Base-by-base conservation (phyloP, 2,329 filamentous ascomycete species). In the Penicillium crustosum region DNA sequence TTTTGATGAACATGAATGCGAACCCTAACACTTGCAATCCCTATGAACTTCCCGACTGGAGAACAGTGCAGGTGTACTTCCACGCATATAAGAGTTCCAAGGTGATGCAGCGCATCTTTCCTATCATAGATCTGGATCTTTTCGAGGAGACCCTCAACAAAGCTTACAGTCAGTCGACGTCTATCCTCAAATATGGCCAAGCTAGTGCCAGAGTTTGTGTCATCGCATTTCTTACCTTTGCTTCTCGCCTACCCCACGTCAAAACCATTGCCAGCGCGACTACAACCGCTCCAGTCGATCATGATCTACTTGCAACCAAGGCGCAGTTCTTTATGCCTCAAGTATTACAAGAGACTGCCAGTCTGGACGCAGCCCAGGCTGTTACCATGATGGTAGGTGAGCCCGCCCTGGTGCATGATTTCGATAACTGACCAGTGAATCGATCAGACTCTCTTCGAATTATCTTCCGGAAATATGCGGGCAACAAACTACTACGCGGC, bases 301-400 rank as follows among this genome's bases (percentile, higher is more conserved):
- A 71, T 4, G 77, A 82, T 31, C 62, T 63, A 0, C 79, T 74
- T 49, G 75, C 77, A 2, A 64, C 68, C 6, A 77, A 77, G 41
- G 78, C 77, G 2, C 75, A 79, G 19, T 70, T 70, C 21, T 57
- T 84, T 2, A 51, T 83, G 2, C 68, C 76, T 0, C 74, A 79
- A 13, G 63, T 80, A 2, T 44, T 81, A 1, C 75, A 81, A 31
- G 75, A 79, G n/a, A 61, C 75, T 1, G 60, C 70, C 5, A 81
- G 69, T 17, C 45, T 83, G 2, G 73, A 77, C 0, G 76, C 71
- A 2, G 64, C 83, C 0, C 79, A 84, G 58, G 73, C 80, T 1
- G 59, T 78, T 1, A 66, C 79, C 4, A 81, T 83, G 69, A 57
- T 84, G 63, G 82, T 84, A 68, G 64, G 79, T 68, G 6, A 36